Conservation (phyloP, 1,284 basidiomycete genomes). For the Sutorius eximius region DNA sequence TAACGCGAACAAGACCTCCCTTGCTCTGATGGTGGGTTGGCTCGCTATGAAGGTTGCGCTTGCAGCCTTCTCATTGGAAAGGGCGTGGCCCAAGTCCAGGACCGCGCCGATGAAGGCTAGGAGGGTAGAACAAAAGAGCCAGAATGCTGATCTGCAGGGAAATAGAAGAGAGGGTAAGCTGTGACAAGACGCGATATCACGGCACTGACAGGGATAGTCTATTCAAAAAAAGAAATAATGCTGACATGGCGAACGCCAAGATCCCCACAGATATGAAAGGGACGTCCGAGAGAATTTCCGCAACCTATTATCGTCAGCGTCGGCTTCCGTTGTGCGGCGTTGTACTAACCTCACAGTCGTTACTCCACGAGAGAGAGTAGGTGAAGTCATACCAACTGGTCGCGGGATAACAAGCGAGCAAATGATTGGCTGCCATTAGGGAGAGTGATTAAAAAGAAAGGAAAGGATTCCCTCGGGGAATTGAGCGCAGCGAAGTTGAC, state of each 20-base stretch:
- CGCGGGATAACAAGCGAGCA: slow-evolving; percentile 13
- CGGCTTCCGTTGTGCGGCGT: neutral
- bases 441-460: slow-evolving; percentile 19
- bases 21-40: slow-evolving; percentile 45
- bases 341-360: slow-evolving; percentile 36
- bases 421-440: slow-evolving; percentile 22
- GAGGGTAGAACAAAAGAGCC: slow-evolving; percentile 57
- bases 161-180: slow-evolving; percentile 3
- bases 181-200: neutral
- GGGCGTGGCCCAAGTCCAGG: slow-evolving; percentile 61
- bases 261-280: slow-evolving; percentile 69
- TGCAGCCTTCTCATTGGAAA: slow-evolving; percentile 41
- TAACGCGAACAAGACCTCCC: slow-evolving; percentile 60
- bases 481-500: neutral
- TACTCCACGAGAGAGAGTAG: slow-evolving; percentile 32
- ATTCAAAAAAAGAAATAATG: slow-evolving; percentile 59
- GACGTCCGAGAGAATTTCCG: slow-evolving; percentile 61
- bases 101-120: slow-evolving; percentile 63
- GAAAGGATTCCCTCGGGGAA: slow-evolving; percentile 10
- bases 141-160: slow-evolving; percentile 45
- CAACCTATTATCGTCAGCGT: slow-evolving; percentile 45
- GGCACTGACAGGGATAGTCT: slow-evolving; percentile 55
- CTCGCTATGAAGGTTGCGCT: slow-evolving; percentile 26
- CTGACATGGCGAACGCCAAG: slow-evolving; percentile 61
- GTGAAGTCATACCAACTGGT: slow-evolving; percentile 29